These are phyloP conservation scores for Sisymbrium altissimum DNA, from an alignment of 345 rosid genomes.

Conservation along the genomic window DNA sequence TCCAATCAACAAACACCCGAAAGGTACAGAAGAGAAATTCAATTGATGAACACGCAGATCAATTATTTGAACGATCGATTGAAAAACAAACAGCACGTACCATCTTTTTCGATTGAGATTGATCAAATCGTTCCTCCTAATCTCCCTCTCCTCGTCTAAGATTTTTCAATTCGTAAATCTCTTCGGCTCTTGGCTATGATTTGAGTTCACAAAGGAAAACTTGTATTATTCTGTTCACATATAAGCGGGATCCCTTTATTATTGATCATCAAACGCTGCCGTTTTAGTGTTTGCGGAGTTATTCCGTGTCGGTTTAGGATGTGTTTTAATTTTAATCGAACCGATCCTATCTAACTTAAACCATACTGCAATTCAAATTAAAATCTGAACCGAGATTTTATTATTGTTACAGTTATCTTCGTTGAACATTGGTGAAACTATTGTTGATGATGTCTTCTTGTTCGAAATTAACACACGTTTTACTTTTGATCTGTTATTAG, in stretches of 20 bases:
- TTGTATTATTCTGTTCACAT: neutral
- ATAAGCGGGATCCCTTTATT: neutral
- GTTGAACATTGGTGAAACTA: too few relatives aligned
- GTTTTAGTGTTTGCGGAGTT: neutral
- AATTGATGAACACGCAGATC: neutral
- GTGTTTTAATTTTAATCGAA: neutral
- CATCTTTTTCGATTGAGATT: conserved; percentile 25
- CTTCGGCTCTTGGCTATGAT: neutral
- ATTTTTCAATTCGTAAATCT: conserved; percentile 15
- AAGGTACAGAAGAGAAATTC: neutral
- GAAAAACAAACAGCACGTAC: conserved; percentile 12
- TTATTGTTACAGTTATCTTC: too few relatives aligned
- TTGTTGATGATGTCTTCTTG: too few relatives aligned
- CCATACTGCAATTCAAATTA: neutral
- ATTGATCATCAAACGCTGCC: neutral
- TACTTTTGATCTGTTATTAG: too few relatives aligned
- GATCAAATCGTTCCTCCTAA: conserved; percentile 4
- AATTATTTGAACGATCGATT: neutral
- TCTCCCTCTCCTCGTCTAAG: neutral
- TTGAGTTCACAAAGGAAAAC: neutral
- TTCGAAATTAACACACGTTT: too few relatives aligned
- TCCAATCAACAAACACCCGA: neutral
- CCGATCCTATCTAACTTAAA: neutral
- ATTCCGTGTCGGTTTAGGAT: neutral
- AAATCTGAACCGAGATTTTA: neutral